A percentile compares a stretch with the other conserved stretches of the same genome.
These are phyloP conservation scores for Torulaspora gathmanii DNA, from an alignment of 805 yeast genomes.

Conservation along the genomic window DNA sequence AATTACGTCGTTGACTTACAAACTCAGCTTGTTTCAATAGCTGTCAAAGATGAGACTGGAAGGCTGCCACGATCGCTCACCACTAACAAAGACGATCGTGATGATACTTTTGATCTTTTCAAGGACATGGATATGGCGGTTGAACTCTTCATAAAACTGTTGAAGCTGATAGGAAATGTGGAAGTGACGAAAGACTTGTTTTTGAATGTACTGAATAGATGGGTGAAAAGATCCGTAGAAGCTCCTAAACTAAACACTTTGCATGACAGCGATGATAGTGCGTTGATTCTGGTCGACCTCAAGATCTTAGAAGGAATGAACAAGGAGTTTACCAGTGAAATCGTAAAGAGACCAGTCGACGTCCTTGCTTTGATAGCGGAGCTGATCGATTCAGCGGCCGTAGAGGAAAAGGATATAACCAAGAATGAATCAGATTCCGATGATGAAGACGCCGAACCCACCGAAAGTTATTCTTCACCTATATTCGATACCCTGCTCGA, in stretches of 20 bases:
- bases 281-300: conserved; percentile 52
- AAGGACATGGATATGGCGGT: conserved; percentile 43
- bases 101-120: conserved; percentile 28
- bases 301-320: conserved; percentile 61
- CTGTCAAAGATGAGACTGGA: conserved; percentile 9
- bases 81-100: not conserved
- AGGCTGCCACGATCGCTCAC: conserved; percentile 10
- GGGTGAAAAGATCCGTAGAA: conserved; percentile 41
- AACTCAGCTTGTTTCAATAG: conserved; percentile 36
- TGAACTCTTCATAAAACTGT: conserved; percentile 40
- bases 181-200: conserved; percentile 45
- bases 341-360: conserved; percentile 46
- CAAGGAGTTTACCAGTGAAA: conserved; percentile 50
- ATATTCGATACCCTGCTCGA: conserved; percentile 36
- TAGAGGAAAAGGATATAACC: conserved; percentile 27
- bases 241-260: not conserved
- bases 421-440: conserved; percentile 20
- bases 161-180: conserved; percentile 47
- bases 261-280: conserved; percentile 43
- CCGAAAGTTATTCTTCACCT: conserved; percentile 6
- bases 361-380: conserved; percentile 48
- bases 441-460: conserved; percentile 27
- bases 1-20: conserved; percentile 35
- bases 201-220: conserved; percentile 49
- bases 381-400: conserved; percentile 31